Evolutionary conservation across 1,284 basidiomycete species (phyloP).

Genomic region (Exobasidium cylindrosporum): DNA sequence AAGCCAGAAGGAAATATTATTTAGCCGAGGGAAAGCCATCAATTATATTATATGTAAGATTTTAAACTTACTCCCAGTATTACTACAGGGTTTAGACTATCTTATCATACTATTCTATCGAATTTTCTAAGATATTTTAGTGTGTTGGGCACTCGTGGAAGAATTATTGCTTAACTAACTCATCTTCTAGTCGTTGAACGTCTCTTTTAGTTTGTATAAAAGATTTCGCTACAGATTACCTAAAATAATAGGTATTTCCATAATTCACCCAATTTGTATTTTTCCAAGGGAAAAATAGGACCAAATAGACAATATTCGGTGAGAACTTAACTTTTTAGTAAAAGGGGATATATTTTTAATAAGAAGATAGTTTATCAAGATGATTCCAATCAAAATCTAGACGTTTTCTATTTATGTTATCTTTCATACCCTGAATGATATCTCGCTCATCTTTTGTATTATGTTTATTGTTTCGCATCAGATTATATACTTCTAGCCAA

Average conservation of each 20-base stretch:
- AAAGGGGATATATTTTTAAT: not conserved
- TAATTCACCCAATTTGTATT: slow-evolving; percentile 16
- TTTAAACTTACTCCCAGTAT: slow-evolving; percentile 15
- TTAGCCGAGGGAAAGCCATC: slow-evolving; percentile 24
- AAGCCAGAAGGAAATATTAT: slow-evolving; percentile 26
- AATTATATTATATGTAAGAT: not conserved
- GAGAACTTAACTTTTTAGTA: not conserved
- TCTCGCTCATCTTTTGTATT: not conserved
- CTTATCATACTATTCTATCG: slow-evolving; percentile 14
- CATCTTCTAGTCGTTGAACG: slow-evolving; percentile 22
- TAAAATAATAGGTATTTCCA: slow-evolving; percentile 16
- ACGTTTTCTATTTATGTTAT: not conserved
- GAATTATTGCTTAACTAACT: slow-evolving; percentile 20
- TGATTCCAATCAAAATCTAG: not conserved
- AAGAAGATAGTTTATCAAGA: not conserved
- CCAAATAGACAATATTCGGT: no score
- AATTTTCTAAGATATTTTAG: slow-evolving; percentile 14
- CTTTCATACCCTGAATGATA: not conserved
- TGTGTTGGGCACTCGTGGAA: slow-evolving; percentile 17
- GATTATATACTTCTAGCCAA: not conserved
- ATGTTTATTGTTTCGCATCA: not conserved
- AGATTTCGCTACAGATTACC: slow-evolving; percentile 16
- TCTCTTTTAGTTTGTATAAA: slow-evolving; percentile 12
- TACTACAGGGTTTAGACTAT: slow-evolving; percentile 13
- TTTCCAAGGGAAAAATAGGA: slow-evolving; percentile 20